These are phyloP conservation scores for Elaeis guineensis DNA, from an alignment of 176 grass and related monocot genomes.

Conservation along the genomic window DNA sequence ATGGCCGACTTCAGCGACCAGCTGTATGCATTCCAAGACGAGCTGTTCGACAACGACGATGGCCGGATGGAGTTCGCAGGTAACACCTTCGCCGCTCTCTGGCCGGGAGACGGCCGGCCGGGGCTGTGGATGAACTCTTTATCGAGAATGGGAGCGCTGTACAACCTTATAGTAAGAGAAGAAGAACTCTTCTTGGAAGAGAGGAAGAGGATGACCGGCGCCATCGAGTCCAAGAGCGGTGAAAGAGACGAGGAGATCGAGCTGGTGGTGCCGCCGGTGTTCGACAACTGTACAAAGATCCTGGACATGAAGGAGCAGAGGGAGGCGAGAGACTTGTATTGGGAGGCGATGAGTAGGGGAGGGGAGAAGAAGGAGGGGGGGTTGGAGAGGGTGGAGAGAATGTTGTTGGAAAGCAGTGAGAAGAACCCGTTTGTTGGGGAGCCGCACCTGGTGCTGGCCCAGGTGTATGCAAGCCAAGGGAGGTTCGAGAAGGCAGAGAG, in stretches of 20 bases:
- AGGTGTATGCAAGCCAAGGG: constrained; percentile 38
- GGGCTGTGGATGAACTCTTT: constrained; percentile 67
- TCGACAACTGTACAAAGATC: constrained; percentile 48
- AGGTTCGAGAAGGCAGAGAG: constrained; percentile 37
- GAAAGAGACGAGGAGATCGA: constrained; percentile 26
- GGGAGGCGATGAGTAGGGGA: constrained; percentile 39
- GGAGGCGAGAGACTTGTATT: constrained; percentile 51
- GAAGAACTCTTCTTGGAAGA: constrained; percentile 28
- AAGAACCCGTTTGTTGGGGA: constrained; percentile 70
- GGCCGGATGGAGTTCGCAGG: constrained; percentile 48
- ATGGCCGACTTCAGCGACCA: constrained; percentile 79
- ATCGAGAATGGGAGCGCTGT: constrained; percentile 46
- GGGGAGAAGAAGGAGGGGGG: not conserved
- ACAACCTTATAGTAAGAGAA: constrained; percentile 43
- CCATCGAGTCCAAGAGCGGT: not conserved
- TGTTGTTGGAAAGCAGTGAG: constrained; percentile 38
- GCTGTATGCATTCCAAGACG: constrained; percentile 69
- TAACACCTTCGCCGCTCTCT: constrained; percentile 42
- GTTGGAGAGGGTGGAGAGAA: not conserved
- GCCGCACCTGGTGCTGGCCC: constrained; percentile 53
- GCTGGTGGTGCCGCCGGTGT: constrained; percentile 52
- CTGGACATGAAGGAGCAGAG: constrained; percentile 43
- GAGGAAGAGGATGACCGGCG: not conserved
- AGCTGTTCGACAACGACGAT: constrained; percentile 53
- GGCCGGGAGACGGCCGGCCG: constrained; percentile 39